Percentiles rank a stretch among this genome's conserved stretches.
phyloP scores from a whole-genome alignment of 2,329 filamentous ascomycete species.

The Lizonia empirigonia region DNA sequence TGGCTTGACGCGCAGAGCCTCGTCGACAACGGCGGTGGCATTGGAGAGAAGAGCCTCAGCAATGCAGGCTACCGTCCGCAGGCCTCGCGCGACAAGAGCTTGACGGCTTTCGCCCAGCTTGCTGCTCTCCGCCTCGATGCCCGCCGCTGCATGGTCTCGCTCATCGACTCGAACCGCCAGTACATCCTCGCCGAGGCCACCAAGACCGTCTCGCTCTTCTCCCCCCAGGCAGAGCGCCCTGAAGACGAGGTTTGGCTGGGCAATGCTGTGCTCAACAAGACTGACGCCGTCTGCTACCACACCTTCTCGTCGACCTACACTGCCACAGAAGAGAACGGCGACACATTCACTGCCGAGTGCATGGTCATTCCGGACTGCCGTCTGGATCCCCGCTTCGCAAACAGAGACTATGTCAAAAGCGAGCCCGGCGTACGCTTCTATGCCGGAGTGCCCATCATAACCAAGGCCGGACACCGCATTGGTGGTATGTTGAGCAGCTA shows the following conservation, averaged over 20 bases:
- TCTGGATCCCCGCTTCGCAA: conserved; percentile 30
- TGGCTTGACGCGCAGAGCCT: conserved; percentile 46
- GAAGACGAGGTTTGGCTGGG: conserved; percentile 41
- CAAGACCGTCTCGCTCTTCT: conserved; percentile 41
- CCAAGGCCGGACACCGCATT: conserved; percentile 37
- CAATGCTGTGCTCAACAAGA: conserved; percentile 36
- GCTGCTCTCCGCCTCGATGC: conserved; percentile 42
- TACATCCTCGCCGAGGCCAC: conserved; percentile 50
- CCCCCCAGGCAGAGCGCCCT: conserved; percentile 26
- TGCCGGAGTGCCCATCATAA: conserved; percentile 40
- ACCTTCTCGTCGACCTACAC: conserved; percentile 35
- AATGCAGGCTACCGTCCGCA: conserved; percentile 31
- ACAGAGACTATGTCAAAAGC: conserved; percentile 32
- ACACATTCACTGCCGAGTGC: conserved; percentile 24
- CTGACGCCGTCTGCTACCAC: conserved; percentile 39
- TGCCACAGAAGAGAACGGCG: conserved; percentile 27
- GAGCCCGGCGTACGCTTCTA: conserved; percentile 42
- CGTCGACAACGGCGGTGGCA: conserved; percentile 31
- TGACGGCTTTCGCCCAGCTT: conserved; percentile 47
- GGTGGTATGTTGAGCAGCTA: conserved; percentile 17
- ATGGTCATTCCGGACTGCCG: conserved; percentile 37
- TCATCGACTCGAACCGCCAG: conserved; percentile 45
- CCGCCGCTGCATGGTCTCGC: conserved; percentile 44
- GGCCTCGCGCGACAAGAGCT: conserved; percentile 33
- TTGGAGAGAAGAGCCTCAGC: conserved; percentile 32